Evolutionary conservation across 148 eudicot genomes (phyloP), one percentile per base, ranked within the genome.

Genomic region (Chenopodium berlandieri): DNA sequence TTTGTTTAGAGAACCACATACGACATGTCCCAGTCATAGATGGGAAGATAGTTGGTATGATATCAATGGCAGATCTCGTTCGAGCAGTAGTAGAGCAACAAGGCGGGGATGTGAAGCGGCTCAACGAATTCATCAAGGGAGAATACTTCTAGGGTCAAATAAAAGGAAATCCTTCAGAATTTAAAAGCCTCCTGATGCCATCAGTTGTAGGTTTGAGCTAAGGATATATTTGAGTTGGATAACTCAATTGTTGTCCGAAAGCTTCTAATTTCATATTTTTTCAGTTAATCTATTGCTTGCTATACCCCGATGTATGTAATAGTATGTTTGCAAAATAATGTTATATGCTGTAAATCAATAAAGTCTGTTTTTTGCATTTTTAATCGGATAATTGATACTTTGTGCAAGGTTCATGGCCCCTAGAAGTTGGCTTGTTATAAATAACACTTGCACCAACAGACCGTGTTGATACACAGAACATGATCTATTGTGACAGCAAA

Each of bases 61-160:
- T 95, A 56, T 95, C 98, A 4, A 86, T 95, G 37, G 87, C 74
- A 9, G 98, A 95, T 84, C 89, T 93, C 19, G 91, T 95, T 23
- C 86, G 89, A 75, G 94, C 98, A 60, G 96, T 95, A 47, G 89
- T 95, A 67, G 94, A 90, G 80, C 98, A 91, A 84, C 98, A 95
- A 84, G 88, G 89, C 31, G 89, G 90, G 72, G 97, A 95, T 71
- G 77, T 95, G 75, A 91, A 89, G 87, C 82, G 83, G 73, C 86
- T 95, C 19, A 93, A 91, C 81, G 93, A 93, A 65, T 93, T 91
- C 88, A 95, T 93, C 25, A 88, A 77, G 79, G 98, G 98, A 79
- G 90, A 90, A 66, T 95, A 95, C 87, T 92, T 89, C 69, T 94
- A 87, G 85, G 80, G 25, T 30, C 23, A 0, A 71, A 48, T 68